Evolutionary conservation across 2,329 filamentous ascomycete genomes (phyloP), one percentile per base, ranked within the genome.

Genomic region (Calonectria hawksworthii): DNA sequence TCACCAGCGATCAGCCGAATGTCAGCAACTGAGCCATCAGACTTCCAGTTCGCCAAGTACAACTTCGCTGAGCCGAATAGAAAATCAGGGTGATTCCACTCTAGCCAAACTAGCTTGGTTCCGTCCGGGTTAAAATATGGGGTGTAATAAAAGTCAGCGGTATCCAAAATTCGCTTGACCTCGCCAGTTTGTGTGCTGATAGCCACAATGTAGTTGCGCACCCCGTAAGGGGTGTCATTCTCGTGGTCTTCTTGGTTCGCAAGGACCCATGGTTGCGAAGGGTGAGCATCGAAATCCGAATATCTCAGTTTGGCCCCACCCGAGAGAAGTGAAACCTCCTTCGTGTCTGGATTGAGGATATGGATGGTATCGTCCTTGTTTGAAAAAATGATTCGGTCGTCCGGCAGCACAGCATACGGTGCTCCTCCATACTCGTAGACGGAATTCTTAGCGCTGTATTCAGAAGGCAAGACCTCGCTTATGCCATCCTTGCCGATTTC

Each of bases 361-460:
- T 86, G 86, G 21, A 90, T 83, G 0, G 86, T 84, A 63, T 86
- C 83, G 32, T 87, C 86, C 18, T 82, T 80, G 70, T 90, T 86
- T 14, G 86, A 86, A 75, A 91, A 90, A 50, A 90, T 82, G 64
- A 91, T 82, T 16, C 83, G 80, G 4, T 85, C 85, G 67, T 87
- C 83, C 0, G 79, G 78, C 2, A 86, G 76, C 8, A 88, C 79
- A 3, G 84, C 84, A 64, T 87, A 87, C 0, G 88, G 82, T 4
- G 85, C 85, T 14, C 89, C 89, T 2, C 90, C 90, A 67, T 91
- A 90, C 74, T 90, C 89, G 74, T 91, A 89, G 21, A 91, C 86
- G 1, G 80, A 84, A 32, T 87, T 89, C 56, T 83, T 81, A 6
- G 86, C 88, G 73, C 84, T 88, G 76, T 87, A 87, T 0, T 85